A percentile compares a stretch with the other conserved stretches of the same genome.
Evolutionary conservation across 2,329 filamentous ascomycete genomes (phyloP).

Genomic region (Exophiala sp.): DNA sequence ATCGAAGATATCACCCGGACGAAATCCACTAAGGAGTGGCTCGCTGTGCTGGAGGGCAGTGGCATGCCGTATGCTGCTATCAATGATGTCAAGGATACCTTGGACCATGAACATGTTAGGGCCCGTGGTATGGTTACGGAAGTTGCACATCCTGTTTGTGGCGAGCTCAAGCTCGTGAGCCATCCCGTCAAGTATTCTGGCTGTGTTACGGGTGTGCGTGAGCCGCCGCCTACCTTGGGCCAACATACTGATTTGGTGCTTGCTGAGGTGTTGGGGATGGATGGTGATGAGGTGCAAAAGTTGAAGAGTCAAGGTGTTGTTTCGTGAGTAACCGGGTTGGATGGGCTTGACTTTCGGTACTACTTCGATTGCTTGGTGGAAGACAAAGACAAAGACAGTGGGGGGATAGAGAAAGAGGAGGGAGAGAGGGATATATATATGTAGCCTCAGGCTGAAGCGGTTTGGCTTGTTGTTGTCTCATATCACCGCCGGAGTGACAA

Average conservation of each 20-base stretch:
- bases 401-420: too few species aligned
- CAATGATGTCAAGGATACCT: conserved; percentile 80
- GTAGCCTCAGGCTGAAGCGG: too few species aligned
- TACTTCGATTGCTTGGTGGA: too few species aligned
- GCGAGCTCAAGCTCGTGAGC: conserved; percentile 82
- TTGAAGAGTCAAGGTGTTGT: conserved; percentile 65
- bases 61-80: conserved; percentile 93
- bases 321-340: not conserved
- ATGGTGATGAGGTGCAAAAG: conserved; percentile 51
- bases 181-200: conserved; percentile 92
- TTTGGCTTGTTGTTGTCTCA: too few species aligned
- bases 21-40: conserved; percentile 82
- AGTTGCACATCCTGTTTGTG: conserved; percentile 75
- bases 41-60: conserved; percentile 76
- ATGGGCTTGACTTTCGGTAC: not conserved
- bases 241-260: conserved; percentile 81
- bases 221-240: conserved; percentile 74
- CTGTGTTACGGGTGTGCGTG: conserved; percentile 67
- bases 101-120: conserved; percentile 73
- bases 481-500: too few species aligned
- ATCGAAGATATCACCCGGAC: conserved; percentile 70
- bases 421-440: too few species aligned
- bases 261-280: conserved; percentile 56
- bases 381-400: too few species aligned
- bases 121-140: conserved; percentile 87